Evolutionary conservation across 345 rosid species (phyloP).

Genomic region (Aquilaria yunnanensis): DNA sequence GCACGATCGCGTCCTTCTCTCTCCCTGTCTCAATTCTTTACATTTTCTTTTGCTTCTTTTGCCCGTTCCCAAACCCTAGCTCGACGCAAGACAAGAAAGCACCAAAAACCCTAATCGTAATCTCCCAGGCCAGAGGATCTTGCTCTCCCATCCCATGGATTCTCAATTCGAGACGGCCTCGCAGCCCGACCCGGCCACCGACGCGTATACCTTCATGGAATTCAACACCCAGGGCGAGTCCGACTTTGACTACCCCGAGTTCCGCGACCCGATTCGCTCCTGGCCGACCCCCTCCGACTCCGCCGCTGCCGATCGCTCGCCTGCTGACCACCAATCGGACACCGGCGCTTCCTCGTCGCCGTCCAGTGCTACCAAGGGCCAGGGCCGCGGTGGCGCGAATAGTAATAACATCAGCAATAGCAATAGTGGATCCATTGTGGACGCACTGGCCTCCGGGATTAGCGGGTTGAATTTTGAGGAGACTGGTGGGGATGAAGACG

Average conservation of each 20-base stretch:
- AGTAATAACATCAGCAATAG: constrained; percentile 26
- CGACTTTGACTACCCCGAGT: constrained; percentile 93
- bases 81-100: neutral
- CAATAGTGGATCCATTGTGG: constrained; percentile 42
- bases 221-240: constrained; percentile 97
- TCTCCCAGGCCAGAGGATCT: neutral
- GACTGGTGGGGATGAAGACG: constrained; percentile 69
- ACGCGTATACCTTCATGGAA: constrained; percentile 92
- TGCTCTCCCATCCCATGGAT: constrained; percentile 43
- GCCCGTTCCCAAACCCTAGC: constrained; percentile 14
- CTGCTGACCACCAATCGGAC: constrained; percentile 45
- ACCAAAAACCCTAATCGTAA: constrained; percentile 25
- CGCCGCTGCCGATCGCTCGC: constrained; percentile 34
- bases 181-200: constrained; percentile 82
- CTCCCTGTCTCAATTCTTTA: neutral
- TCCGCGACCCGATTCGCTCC: constrained; percentile 56
- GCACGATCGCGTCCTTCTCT: neutral
- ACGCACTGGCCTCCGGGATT: constrained; percentile 66
- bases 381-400: constrained; percentile 24
- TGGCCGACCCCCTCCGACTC: constrained; percentile 98
- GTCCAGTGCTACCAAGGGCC: constrained; percentile 32
- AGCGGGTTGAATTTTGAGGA: constrained; percentile 94
- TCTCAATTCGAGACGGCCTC: constrained; percentile 88
- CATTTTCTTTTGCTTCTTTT: neutral
- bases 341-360: constrained; percentile 51